These are phyloP conservation scores for Ogataea methylovora DNA, from an alignment of 805 yeast genomes.

Conservation along the genomic window DNA sequence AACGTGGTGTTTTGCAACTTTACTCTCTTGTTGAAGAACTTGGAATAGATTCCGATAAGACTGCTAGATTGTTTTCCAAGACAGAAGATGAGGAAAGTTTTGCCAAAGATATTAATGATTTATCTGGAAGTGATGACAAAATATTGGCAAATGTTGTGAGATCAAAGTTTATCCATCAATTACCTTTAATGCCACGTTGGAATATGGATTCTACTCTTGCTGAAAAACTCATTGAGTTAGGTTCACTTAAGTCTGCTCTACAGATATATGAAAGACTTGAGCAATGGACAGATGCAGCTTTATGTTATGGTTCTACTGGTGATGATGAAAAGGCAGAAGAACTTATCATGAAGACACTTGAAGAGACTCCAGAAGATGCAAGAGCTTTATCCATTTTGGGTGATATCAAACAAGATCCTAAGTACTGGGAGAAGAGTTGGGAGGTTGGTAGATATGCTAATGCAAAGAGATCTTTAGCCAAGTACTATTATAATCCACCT, in stretches of 20 bases:
- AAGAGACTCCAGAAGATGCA: conserved; percentile 62
- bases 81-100: conserved; percentile 22
- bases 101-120: conserved; percentile 10
- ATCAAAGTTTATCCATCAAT: conserved; percentile 59
- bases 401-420: conserved; percentile 72
- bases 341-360: conserved; percentile 47
- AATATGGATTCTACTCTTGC: conserved; percentile 75
- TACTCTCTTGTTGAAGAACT: conserved; percentile 86
- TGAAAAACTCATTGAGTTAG: conserved; percentile 77
- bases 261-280: conserved; percentile 79
- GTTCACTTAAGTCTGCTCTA: conserved; percentile 78
- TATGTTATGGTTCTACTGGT: conserved; percentile 85
- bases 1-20: conserved; percentile 90
- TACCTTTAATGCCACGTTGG: conserved; percentile 83
- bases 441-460: conserved; percentile 70
- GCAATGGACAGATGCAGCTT: conserved; percentile 74
- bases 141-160: conserved; percentile 42
- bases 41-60: conserved; percentile 52
- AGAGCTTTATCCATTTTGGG: conserved; percentile 81
- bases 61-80: conserved; percentile 44
- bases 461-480: conserved; percentile 80
- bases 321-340: conserved; percentile 59
- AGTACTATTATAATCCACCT: conserved; percentile 64
- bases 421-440: conserved; percentile 84
- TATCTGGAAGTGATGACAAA: conserved; percentile 16